phyloP scores from a whole-genome alignment of 192 early-diverging fungal genomes.

The Entrophospora sp. region DNA sequence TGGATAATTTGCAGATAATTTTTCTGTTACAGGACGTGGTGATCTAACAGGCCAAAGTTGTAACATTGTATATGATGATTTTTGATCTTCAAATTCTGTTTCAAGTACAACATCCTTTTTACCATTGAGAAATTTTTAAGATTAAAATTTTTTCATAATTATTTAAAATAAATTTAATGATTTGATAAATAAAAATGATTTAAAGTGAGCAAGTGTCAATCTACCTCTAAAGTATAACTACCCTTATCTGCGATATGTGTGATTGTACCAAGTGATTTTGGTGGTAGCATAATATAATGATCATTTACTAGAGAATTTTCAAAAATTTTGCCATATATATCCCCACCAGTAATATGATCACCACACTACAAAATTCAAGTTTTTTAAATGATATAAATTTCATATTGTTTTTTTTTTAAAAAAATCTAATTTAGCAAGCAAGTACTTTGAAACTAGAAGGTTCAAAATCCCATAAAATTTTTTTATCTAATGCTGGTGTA shows the following conservation, averaged over 20 bases:
- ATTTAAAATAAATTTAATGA: not conserved
- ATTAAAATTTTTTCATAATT: no score
- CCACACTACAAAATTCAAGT: slow-evolving; percentile 50
- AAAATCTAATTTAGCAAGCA: no score
- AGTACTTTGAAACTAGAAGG: slow-evolving; percentile 80
- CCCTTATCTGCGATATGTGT: slow-evolving; percentile 93
- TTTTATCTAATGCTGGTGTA: slow-evolving; percentile 93
- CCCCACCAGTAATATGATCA: slow-evolving; percentile 97
- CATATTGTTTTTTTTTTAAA: not conserved
- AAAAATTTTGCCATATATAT: slow-evolving; percentile 88
- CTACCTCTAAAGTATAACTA: slow-evolving; percentile 75
- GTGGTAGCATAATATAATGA: slow-evolving; percentile 93
- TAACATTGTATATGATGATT: slow-evolving; percentile 88
- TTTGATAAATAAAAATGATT: not conserved
- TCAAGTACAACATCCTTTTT: slow-evolving; percentile 78
- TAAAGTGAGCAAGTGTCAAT: not conserved
- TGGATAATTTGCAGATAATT: slow-evolving; percentile 91
- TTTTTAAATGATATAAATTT: not conserved
- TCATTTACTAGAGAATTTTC: slow-evolving; percentile 90
- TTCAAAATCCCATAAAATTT: slow-evolving; percentile 88
- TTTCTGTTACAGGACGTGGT: slow-evolving; percentile 90
- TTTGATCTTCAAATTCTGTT: slow-evolving; percentile 96
- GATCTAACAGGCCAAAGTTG: slow-evolving; percentile 97
- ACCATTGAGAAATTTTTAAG: no score
- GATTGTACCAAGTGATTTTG: slow-evolving; percentile 88